These are phyloP conservation scores for Moelleriella libera DNA, from an alignment of 2,329 filamentous ascomycete genomes.

Conservation along the genomic window DNA sequence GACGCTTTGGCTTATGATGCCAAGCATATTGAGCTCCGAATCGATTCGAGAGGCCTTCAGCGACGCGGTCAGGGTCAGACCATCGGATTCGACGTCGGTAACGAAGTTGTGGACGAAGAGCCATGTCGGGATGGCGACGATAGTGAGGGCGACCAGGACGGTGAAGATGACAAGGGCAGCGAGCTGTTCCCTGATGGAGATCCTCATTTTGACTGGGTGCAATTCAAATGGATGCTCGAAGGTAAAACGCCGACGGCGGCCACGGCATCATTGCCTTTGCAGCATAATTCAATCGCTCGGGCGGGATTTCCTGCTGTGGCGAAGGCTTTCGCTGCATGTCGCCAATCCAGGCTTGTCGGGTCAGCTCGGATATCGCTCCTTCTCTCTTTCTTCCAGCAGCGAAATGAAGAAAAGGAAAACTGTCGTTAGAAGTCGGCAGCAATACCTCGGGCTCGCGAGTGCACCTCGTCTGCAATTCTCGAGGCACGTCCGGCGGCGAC, in stretches of 20 bases:
- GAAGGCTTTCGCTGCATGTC: background rate
- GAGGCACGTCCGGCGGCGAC: background rate
- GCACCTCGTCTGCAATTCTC: background rate
- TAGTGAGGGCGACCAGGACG: conserved; percentile 59
- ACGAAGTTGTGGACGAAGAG: conserved; percentile 43
- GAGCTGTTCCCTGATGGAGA: conserved; percentile 80
- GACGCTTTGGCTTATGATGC: conserved; percentile 60
- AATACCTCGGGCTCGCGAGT: background rate
- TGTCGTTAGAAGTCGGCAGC: background rate
- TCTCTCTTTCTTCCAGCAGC: background rate
- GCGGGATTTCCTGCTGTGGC: background rate
- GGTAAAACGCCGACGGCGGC: background rate
- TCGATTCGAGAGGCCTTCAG: conserved; percentile 75
- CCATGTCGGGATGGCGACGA: conserved; percentile 67
- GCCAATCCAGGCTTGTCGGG: background rate
- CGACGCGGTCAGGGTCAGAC: conserved; percentile 65
- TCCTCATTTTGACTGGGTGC: conserved; percentile 46
- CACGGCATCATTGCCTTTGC: background rate
- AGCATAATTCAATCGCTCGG: conserved; percentile 2
- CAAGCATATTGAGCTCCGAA: conserved; percentile 64
- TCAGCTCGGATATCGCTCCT: background rate
- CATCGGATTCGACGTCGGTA: conserved; percentile 36
- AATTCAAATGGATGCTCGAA: background rate
- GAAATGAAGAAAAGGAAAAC: background rate
- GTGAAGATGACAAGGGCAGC: conserved; percentile 64